Percentiles rank a stretch among this genome's conserved stretches.
Evolutionary conservation across 768 basidiomycete genomes (phyloP).

Genomic region (Lactarius vividus): DNA sequence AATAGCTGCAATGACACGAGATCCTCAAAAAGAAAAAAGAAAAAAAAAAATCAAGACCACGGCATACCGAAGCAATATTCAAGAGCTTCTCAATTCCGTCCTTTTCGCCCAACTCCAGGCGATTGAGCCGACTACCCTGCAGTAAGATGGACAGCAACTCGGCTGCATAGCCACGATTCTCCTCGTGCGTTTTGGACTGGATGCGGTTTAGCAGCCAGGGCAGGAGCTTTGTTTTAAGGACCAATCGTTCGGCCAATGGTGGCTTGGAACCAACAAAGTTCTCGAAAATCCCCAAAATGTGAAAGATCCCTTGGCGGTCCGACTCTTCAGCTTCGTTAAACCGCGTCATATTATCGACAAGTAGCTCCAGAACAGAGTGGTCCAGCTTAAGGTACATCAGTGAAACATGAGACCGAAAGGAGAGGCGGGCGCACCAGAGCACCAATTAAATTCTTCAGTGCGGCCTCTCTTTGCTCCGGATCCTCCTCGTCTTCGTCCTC

Average conservation of each 20-base stretch:
- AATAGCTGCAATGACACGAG: conserved; percentile 60
- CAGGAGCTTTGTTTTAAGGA: conserved; percentile 71
- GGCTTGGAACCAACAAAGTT: conserved; percentile 88
- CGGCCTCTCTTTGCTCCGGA: conserved; percentile 58
- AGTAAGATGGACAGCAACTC: conserved; percentile 91
- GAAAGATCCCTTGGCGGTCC: conserved; percentile 89
- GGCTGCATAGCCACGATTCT: conserved; percentile 90
- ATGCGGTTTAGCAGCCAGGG: conserved; percentile 79
- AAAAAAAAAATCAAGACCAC: not conserved
- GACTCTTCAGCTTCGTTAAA: conserved; percentile 91
- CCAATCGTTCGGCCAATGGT: conserved; percentile 62
- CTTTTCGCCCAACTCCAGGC: conserved; percentile 62
- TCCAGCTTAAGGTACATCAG: conserved; percentile 53
- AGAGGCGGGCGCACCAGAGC: conserved; percentile 56
- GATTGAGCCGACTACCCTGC: conserved; percentile 68
- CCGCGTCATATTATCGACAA: conserved; percentile 84
- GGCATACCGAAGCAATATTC: conserved; percentile 74
- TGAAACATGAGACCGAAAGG: conserved; percentile 2
- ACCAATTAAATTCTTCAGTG: conserved; percentile 72
- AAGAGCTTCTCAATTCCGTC: conserved; percentile 79
- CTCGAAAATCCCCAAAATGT: conserved; percentile 92
- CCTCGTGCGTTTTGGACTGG: conserved; percentile 69
- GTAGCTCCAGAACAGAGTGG: conserved; percentile 79
- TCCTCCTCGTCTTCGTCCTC: conserved; percentile 64
- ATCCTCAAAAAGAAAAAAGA: conserved; percentile 11